phyloP scores from a whole-genome alignment of 2,329 filamentous ascomycete genomes.

The Dendryphion nanum region DNA sequence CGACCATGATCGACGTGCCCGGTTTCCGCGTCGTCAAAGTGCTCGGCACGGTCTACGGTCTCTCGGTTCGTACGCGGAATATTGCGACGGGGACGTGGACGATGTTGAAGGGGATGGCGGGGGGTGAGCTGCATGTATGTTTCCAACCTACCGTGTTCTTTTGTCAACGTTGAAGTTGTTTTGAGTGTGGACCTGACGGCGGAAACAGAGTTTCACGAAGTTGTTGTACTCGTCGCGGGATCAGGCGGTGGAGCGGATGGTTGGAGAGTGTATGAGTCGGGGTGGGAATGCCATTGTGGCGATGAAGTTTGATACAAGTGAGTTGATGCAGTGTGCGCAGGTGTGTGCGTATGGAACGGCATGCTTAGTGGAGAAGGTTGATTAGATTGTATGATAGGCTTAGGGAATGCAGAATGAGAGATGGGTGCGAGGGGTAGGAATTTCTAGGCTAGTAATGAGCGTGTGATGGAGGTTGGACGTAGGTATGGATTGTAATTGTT shows the following conservation, averaged over 20 bases:
- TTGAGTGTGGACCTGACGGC: no score
- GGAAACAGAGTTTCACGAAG: conserved; percentile 6
- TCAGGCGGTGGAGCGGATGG: conserved; percentile 12
- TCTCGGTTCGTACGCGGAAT: conserved; percentile 59
- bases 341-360: conserved; percentile 14
- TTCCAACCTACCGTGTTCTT: not conserved
- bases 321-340: conserved; percentile 10
- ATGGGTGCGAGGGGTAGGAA: no score
- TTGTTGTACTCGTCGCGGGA: conserved; percentile 10
- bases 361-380: conserved; percentile 12
- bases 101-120: conserved; percentile 56
- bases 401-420: no score
- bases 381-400: no score
- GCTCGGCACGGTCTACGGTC: conserved; percentile 58
- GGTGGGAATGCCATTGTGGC: conserved; percentile 13
- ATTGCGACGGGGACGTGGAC: conserved; percentile 57
- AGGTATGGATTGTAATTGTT: no score
- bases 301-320: conserved; percentile 10
- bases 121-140: conserved; percentile 52
- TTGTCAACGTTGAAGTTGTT: not conserved
- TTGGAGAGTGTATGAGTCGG: conserved; percentile 9
- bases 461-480: no score
- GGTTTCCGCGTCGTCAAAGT: conserved; percentile 59
- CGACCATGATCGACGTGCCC: conserved; percentile 63
- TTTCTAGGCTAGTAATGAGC: no score